phyloP scores from a whole-genome alignment of 1,284 basidiomycete genomes.

The Porogramme epimiltina region DNA sequence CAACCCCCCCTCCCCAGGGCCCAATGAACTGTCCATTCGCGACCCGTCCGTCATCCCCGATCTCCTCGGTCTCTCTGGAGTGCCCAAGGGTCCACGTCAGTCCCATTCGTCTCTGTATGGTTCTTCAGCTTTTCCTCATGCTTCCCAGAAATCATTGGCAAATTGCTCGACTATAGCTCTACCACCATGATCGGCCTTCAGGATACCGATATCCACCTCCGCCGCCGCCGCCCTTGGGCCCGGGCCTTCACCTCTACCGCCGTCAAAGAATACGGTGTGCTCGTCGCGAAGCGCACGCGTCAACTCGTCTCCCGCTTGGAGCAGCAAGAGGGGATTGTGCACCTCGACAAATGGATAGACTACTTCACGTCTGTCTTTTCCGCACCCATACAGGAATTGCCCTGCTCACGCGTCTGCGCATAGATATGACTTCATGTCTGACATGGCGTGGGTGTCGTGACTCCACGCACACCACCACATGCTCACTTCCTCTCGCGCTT shows the following conservation, averaged over 20 bases:
- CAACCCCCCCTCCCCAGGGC: slow-evolving; percentile 6
- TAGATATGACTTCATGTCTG: slow-evolving; percentile 2
- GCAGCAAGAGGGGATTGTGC: neutral
- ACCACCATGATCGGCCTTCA: neutral
- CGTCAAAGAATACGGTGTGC: slow-evolving; percentile 4
- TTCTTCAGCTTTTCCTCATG: neutral
- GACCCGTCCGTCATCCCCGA: slow-evolving; percentile 12
- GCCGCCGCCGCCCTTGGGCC: slow-evolving; percentile 3
- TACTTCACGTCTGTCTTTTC: slow-evolving; percentile 8
- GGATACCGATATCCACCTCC: slow-evolving; percentile 4
- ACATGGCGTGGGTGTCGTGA: slow-evolving; percentile 10
- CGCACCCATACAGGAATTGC: neutral
- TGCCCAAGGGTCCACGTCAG: slow-evolving; percentile 17
- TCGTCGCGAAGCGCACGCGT: neutral
- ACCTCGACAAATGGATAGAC: slow-evolving; percentile 4
- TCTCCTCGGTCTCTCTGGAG: slow-evolving; percentile 16
- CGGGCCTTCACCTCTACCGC: slow-evolving; percentile 5
- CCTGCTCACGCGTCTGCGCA: neutral
- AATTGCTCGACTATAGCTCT: neutral
- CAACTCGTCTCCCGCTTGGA: slow-evolving; percentile 5
- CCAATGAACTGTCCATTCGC: slow-evolving; percentile 20
- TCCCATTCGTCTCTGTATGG: neutral
- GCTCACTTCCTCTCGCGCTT: neutral
- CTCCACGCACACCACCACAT: too few relatives aligned
- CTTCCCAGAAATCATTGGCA: slow-evolving; percentile 4